Conservation (phyloP, 805 yeast genomes). For the Metschnikowia amazonensis region DNA sequence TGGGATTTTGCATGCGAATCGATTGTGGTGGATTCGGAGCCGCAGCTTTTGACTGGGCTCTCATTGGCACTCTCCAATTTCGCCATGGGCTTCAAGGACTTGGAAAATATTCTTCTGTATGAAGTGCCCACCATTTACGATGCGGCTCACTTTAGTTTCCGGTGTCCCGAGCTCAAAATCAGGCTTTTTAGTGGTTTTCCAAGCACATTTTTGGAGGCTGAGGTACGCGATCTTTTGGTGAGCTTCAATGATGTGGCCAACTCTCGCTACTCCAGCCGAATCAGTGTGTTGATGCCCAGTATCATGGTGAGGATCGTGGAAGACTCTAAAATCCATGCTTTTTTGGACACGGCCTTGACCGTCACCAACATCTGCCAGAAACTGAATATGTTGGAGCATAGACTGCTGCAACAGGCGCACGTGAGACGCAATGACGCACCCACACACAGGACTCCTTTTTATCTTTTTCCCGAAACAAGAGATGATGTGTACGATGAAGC, state of each 20-base stretch:
- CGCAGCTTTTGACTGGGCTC: conserved; percentile 44
- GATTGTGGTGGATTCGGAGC: conserved; percentile 49
- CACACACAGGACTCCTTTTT: conserved; percentile 72
- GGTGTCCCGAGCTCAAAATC: conserved; percentile 46
- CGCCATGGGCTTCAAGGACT: conserved; percentile 62
- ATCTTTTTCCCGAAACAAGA: conserved; percentile 51
- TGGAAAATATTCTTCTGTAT: conserved; percentile 68
- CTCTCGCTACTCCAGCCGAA: conserved; percentile 53
- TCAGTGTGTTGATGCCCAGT: conserved; percentile 48
- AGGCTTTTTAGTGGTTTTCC: conserved; percentile 33
- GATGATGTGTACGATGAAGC: conserved; percentile 45
- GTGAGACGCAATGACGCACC: conserved; percentile 74
- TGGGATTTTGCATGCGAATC: conserved; percentile 81
- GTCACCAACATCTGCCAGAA: conserved; percentile 59
- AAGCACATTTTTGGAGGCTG: conserved; percentile 13
- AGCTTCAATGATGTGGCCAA: conserved; percentile 69
- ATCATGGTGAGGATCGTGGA: conserved; percentile 34
- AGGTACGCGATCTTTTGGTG: conserved; percentile 29
- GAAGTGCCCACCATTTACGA: conserved; percentile 59
- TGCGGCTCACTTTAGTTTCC: conserved; percentile 60
- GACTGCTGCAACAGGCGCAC: conserved; percentile 59
- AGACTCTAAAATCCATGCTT: conserved; percentile 27
- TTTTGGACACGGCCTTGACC: conserved; percentile 54
- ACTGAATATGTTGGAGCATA: conserved; percentile 42
- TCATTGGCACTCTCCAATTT: conserved; percentile 43